Percentiles rank a stretch among this genome's conserved stretches.
phyloP scores from a whole-genome alignment of 805 yeast genomes.

The Ogataea chonburiensis region DNA sequence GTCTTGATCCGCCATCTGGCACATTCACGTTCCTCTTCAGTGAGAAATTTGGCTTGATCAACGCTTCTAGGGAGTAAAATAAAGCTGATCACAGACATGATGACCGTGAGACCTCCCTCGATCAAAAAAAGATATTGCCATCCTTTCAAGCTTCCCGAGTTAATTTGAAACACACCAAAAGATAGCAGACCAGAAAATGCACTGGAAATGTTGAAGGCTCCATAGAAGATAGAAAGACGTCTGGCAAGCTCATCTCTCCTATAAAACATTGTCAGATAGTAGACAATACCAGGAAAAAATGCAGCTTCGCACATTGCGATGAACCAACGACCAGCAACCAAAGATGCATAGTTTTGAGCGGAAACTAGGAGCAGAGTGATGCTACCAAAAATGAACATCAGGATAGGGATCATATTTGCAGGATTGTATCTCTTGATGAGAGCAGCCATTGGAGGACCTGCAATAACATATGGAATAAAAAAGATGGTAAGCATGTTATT shows the following conservation, averaged over 20 bases:
- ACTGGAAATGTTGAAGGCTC: slow-evolving; percentile 32
- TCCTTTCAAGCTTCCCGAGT: slow-evolving; percentile 37
- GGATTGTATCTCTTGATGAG: slow-evolving; percentile 42
- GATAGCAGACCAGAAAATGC: slow-evolving; percentile 41
- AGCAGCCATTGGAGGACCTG: slow-evolving; percentile 42
- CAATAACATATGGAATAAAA: slow-evolving; percentile 44
- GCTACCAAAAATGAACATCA: slow-evolving; percentile 45
- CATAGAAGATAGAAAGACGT: slow-evolving; percentile 37
- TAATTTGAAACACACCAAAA: slow-evolving; percentile 39
- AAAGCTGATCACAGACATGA: slow-evolving; percentile 35
- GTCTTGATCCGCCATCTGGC: slow-evolving; percentile 40
- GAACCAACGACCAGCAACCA: slow-evolving; percentile 36
- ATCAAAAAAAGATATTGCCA: slow-evolving; percentile 49
- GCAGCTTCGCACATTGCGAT: slow-evolving; percentile 39
- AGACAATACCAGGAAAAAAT: slow-evolving; percentile 39
- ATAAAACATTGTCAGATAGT: slow-evolving; percentile 37
- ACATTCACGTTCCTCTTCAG: slow-evolving; percentile 40
- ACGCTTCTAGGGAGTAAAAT: slow-evolving; percentile 39
- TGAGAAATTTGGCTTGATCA: slow-evolving; percentile 36
- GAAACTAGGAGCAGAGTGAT: slow-evolving; percentile 40
- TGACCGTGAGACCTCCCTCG: slow-evolving; percentile 43
- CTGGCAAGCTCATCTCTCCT: slow-evolving; percentile 38
- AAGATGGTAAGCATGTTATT: slow-evolving; percentile 45
- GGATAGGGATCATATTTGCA: slow-evolving; percentile 42
- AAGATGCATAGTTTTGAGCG: slow-evolving; percentile 39